Evolutionary conservation across 2,329 filamentous ascomycete genomes (phyloP).

Genomic region (Clonostachys solani): DNA sequence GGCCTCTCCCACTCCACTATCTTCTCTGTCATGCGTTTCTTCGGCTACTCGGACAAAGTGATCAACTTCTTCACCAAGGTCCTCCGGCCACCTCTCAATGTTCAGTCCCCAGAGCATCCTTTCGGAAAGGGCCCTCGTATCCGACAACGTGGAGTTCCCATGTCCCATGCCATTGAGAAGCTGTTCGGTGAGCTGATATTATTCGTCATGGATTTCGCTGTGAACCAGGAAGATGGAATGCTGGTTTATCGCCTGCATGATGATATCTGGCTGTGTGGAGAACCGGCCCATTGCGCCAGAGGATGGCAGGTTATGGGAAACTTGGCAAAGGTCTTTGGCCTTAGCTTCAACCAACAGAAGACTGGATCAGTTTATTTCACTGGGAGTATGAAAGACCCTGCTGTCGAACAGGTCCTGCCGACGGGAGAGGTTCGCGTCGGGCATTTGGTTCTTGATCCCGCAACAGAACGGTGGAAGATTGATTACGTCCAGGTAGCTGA

Average conservation of each 20-base stretch:
- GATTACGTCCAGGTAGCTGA: constrained; percentile 46
- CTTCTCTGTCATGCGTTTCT: constrained; percentile 46
- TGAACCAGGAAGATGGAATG: constrained; percentile 47
- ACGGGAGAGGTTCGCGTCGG: neutral
- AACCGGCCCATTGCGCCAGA: constrained; percentile 28
- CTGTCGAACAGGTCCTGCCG: neutral
- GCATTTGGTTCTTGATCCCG: neutral
- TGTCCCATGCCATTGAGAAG: neutral
- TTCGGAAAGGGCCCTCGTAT: neutral
- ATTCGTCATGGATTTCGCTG: constrained; percentile 38
- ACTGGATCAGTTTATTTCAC: neutral
- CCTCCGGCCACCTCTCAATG: neutral
- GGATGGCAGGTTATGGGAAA: constrained; percentile 37
- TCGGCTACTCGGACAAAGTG: constrained; percentile 40
- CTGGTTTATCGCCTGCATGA: constrained; percentile 54
- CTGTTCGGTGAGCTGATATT: neutral
- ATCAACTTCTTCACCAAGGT: neutral
- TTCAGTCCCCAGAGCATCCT: neutral
- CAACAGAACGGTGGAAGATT: constrained; percentile 43
- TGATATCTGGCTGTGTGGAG: constrained; percentile 41
- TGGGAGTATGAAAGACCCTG: neutral
- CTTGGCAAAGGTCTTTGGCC: constrained; percentile 20
- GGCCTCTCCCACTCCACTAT: constrained; percentile 53
- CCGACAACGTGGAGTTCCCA: neutral
- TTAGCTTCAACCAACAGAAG: neutral